A percentile compares a stretch with the other conserved stretches of the same genome.
Conservation (phyloP, 495 filamentous ascomycete species). For the Halenospora varia region DNA sequence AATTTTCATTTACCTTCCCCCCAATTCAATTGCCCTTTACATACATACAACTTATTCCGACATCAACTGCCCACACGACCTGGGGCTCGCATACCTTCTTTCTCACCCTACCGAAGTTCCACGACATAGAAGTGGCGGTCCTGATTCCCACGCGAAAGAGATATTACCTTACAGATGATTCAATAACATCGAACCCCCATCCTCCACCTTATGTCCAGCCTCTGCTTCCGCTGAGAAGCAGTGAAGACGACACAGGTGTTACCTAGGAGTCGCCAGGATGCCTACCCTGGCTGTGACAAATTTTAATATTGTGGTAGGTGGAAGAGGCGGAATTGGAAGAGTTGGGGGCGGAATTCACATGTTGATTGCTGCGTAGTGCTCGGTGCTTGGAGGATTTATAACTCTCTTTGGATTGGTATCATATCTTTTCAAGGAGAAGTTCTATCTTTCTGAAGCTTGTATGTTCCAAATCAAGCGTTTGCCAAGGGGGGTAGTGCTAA, state of each 20-base stretch:
- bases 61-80: too few relatives aligned
- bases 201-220: slow-evolving; percentile 20
- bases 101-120: too few relatives aligned
- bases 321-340: too few relatives aligned
- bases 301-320: slow-evolving; percentile 75
- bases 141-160: not conserved
- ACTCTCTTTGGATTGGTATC: slow-evolving; percentile 85
- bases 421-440: slow-evolving; percentile 83
- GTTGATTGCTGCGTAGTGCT: slow-evolving; percentile 44
- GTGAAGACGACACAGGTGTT: slow-evolving; percentile 35
- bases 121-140: slow-evolving; percentile 23
- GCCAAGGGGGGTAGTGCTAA: not conserved
- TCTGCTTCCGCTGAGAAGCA: slow-evolving; percentile 24
- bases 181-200: slow-evolving; percentile 40
- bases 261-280: slow-evolving; percentile 47
- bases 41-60: too few relatives aligned
- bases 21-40: too few relatives aligned
- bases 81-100: too few relatives aligned
- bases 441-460: slow-evolving; percentile 90
- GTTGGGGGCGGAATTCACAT: not conserved
- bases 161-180: slow-evolving; percentile 31
- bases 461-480: slow-evolving; percentile 26
- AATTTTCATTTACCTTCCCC: too few relatives aligned
- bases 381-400: slow-evolving; percentile 81
- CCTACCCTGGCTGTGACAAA: slow-evolving; percentile 73